Base-by-base conservation (phyloP, 148 eudicot genomes). In the Polygonum maritimum region DNA sequence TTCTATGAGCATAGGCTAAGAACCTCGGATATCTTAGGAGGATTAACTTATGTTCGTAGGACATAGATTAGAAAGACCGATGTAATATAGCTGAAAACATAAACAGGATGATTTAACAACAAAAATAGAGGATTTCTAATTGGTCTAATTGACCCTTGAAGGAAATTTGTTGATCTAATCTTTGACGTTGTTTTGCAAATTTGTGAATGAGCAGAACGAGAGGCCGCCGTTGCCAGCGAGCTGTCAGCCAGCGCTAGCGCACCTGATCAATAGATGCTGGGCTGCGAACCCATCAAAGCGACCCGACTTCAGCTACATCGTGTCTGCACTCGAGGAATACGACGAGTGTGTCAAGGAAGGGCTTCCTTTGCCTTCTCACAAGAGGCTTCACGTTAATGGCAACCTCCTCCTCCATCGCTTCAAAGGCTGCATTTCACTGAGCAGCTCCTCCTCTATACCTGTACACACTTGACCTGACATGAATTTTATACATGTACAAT, bases 221-320 rank as follows among this genome's bases (percentile, higher is more conserved):
- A 74, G 98, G 69, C 97, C 98, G 40, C 98, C 96, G 0, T 74
- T 94, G 40, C 92, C 98, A 35, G 92, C 93, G 5, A 94, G 98
- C 79, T 94, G 98, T 78, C 97, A 94, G 75, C 93, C 97, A 2
- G 98, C 91, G 7, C 82, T 94, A 51, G 98, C 96, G 0, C 96
- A 94, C 80, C 98, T 94, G 6, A 94, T 94, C 74, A 92, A 87
- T 81, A 81, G 90, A 8, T 94, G 98, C 67, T 92, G 97, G 98
- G 88, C 96, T 1, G 88, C 84, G 35, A 90, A 92, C 81, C 96
- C 98, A 2, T 85, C 96, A 19, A 94, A 94, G 78, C 85, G 98
- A 18, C 98, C 98, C 0, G 98, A 94, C 77, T 94, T 94, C 81
- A 90, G 85, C 63, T 80, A 86, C 80, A 94, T 94, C 2, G 98